Percentiles rank a stretch among this genome's conserved stretches.
phyloP scores from a whole-genome alignment of 495 filamentous ascomycete species.

The Echria macrotheca region DNA sequence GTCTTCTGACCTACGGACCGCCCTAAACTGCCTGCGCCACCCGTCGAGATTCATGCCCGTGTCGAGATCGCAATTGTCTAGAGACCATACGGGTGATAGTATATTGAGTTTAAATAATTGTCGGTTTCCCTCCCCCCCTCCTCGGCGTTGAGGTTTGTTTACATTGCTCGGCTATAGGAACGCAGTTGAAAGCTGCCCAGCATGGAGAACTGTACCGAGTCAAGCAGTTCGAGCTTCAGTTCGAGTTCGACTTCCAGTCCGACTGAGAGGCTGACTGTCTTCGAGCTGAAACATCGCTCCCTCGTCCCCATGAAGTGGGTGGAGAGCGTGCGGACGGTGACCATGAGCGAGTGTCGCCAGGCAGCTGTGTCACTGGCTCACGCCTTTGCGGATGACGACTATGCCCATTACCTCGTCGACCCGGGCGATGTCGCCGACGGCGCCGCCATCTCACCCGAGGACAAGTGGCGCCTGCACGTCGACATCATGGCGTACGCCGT shows the following conservation, averaged over 20 bases:
- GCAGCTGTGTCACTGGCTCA: conserved; percentile 64
- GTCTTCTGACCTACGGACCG: conserved; percentile 69
- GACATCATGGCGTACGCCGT: conserved; percentile 68
- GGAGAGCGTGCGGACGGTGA: conserved; percentile 52
- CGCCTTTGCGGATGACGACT: conserved; percentile 69
- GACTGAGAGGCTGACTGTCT: conserved; percentile 28
- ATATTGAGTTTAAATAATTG: conserved; percentile 47
- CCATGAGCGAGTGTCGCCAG: conserved; percentile 57
- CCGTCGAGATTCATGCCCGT: conserved; percentile 66
- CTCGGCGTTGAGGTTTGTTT: no score
- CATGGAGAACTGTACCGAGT: conserved; percentile 29
- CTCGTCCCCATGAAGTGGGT: conserved; percentile 43
- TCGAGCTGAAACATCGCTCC: conserved; percentile 44
- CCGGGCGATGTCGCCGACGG: conserved; percentile 54
- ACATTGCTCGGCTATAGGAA: no score
- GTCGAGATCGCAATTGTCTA: conserved; percentile 66
- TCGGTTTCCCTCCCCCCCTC: no score
- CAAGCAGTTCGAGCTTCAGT: conserved; percentile 1
- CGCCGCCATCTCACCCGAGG: conserved; percentile 29
- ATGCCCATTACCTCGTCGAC: conserved; percentile 65
- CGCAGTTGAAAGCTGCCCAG: conserved; percentile 17
- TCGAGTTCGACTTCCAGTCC: no score
- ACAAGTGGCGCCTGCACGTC: conserved; percentile 69
- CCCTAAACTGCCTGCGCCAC: conserved; percentile 62
- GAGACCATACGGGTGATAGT: conserved; percentile 66